A percentile compares a stretch with the other conserved stretches of the same genome.
Evolutionary conservation across 1,139 yeast genomes (phyloP).

Genomic region (Ogataea hybrid): DNA sequence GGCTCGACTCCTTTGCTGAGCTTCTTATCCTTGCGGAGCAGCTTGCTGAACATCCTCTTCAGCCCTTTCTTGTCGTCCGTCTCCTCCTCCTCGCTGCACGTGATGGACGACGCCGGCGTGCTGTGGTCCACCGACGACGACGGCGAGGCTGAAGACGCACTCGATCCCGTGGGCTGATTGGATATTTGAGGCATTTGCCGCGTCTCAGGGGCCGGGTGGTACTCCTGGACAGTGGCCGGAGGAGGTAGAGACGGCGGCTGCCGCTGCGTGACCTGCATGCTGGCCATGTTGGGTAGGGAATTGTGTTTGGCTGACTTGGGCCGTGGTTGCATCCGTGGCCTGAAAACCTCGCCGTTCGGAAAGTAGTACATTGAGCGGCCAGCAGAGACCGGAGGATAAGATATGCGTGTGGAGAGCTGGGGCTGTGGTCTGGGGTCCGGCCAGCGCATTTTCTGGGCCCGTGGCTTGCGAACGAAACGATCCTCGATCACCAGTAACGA

Average conservation of each 20-base stretch:
- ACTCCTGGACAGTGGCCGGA: not conserved
- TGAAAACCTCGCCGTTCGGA: constrained; percentile 56
- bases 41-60: constrained; percentile 1
- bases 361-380: constrained; percentile 41
- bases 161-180: constrained; percentile 11
- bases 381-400: constrained; percentile 10
- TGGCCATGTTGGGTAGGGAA: constrained; percentile 23
- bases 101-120: constrained; percentile 33
- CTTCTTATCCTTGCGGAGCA: constrained; percentile 1
- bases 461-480: constrained; percentile 37
- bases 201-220: not conserved
- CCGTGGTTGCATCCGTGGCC: constrained; percentile 43
- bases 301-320: constrained; percentile 39
- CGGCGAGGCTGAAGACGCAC: constrained; percentile 23
- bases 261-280: not conserved
- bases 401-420: constrained; percentile 11
- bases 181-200: not conserved
- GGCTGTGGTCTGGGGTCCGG: constrained; percentile 1
- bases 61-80: constrained; percentile 1
- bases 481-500: constrained; percentile 40
- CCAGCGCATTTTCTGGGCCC: constrained; percentile 27
- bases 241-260: not conserved
- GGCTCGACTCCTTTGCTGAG: not conserved
- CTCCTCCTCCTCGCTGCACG: constrained; percentile 22
- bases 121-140: constrained; percentile 23